A percentile compares a stretch with the other conserved stretches of the same genome.
Evolutionary conservation across 2,329 filamentous ascomycete species (phyloP).

Genomic region (Emergomyces orientalis): DNA sequence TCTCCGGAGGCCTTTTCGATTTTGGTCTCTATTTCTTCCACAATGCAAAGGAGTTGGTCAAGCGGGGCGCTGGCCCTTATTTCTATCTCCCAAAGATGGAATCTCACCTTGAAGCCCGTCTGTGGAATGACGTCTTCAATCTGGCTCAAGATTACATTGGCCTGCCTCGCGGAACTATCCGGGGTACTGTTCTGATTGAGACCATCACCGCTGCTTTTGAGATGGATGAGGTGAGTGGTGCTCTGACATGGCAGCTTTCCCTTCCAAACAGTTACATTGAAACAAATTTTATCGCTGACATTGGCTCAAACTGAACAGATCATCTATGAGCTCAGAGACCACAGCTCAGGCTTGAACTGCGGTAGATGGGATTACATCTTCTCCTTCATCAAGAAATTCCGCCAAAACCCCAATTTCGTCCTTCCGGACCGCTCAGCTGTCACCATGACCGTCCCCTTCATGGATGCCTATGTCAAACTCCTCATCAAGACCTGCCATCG

Average conservation of each 20-base stretch:
- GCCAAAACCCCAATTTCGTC: constrained; percentile 84
- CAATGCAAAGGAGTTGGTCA: constrained; percentile 83
- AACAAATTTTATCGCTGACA: not conserved
- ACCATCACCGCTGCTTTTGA: constrained; percentile 96
- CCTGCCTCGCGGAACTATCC: constrained; percentile 82
- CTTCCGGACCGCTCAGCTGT: constrained; percentile 84
- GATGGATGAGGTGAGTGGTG: constrained; percentile 69
- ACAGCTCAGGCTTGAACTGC: constrained; percentile 94
- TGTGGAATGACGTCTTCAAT: constrained; percentile 99
- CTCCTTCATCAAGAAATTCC: constrained; percentile 98
- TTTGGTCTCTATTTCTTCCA: constrained; percentile 99
- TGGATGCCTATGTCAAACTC: constrained; percentile 94
- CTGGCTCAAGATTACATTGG: constrained; percentile 86
- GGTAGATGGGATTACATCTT: constrained; percentile 99
- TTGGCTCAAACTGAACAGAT: constrained; percentile 45
- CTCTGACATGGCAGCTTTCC: not conserved
- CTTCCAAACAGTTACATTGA: not conserved
- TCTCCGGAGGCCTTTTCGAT: constrained; percentile 87
- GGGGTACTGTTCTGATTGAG: constrained; percentile 92
- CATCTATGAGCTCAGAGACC: constrained; percentile 96
- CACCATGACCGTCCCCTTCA: constrained; percentile 97
- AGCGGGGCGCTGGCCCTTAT: constrained; percentile 80
- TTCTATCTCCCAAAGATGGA: constrained; percentile 99
- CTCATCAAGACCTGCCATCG: constrained; percentile 97
- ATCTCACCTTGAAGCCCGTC: constrained; percentile 87